Base-by-base conservation (phyloP, 257 asterid genomes). In the Plantago major region DNA sequence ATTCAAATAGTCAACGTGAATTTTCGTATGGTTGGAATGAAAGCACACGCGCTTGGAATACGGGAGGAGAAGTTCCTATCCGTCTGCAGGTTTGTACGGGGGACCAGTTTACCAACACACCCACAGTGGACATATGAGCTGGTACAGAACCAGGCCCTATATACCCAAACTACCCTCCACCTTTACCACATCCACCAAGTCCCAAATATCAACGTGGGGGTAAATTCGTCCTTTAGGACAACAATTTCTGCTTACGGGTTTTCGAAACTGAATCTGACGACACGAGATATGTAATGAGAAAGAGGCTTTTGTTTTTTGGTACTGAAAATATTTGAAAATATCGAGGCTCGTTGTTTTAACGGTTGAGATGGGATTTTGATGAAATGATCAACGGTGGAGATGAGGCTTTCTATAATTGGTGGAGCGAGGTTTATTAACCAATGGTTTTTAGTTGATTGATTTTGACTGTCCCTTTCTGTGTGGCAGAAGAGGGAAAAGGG, bases 181-280 rank as follows among this genome's bases (percentile, higher is more conserved):
- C 6, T 3, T 4, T 5, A 5, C 37, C 37, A 30, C 37, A 3
- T 30, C 37, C 40, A 33, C 7, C 40, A 33, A 5, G 40, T 33
- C 40, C 40, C 40, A 33, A 33, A 33, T 33, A 33, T 33, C 40
- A 33, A 33, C 3, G 40, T 7, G 40, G 6, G 40, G 40, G 7
- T 4, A 33, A 0, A 33, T 33, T 33, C 40, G 40, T 33, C 40
- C 6, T 33, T 33, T 4, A 33, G 3, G 40, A 2, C 40, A 7
- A 7, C 40, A 33, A 7, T 7, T 33, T 33, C 40, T 33, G 40
- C 40, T 62, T 30, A 10, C 45, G 30, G 15, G 11, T 48, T 47
- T 30, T 62, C 45, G 44, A 62, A 46, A 47, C 45, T 62, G 66
- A 62, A 47, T 46, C 57, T 46, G 57, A 46, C 66, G 45, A 48